A percentile compares a stretch with the other conserved stretches of the same genome.
These are phyloP conservation scores for Salix caprea DNA, from an alignment of 345 rosid genomes.

Conservation along the genomic window DNA sequence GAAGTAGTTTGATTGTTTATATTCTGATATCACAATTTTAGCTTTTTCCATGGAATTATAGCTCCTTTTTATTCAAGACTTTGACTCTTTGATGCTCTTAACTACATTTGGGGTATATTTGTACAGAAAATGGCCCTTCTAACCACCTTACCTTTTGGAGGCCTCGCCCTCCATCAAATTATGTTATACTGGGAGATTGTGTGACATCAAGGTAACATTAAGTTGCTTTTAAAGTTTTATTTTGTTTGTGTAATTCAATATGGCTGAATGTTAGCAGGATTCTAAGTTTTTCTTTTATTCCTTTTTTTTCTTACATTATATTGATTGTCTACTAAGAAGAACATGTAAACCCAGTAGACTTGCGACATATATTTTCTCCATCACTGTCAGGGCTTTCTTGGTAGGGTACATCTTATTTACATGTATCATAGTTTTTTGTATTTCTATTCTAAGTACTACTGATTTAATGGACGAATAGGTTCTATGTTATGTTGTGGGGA, in stretches of 20 bases:
- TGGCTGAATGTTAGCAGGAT: not conserved
- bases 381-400: too few species aligned
- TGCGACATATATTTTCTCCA: not conserved
- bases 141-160: constrained; percentile 94
- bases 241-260: not conserved
- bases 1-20: not conserved
- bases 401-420: too few species aligned
- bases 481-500: too few species aligned
- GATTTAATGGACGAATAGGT: too few species aligned
- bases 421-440: too few species aligned
- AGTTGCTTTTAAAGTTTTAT: too few species aligned
- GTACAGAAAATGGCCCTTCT: constrained; percentile 64
- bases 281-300: not conserved
- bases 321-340: not conserved
- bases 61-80: not conserved
- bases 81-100: constrained; percentile 3
- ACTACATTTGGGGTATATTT: constrained; percentile 3
- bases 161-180: constrained; percentile 89
- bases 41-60: not conserved
- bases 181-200: constrained; percentile 94
- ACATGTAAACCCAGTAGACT: not conserved
- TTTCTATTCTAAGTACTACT: too few species aligned
- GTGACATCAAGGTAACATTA: constrained; percentile 80
- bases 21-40: too few species aligned
- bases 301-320: not conserved